Evolutionary conservation across 2,329 filamentous ascomycete genomes (phyloP).

Genomic region (Phialophora tarda): DNA sequence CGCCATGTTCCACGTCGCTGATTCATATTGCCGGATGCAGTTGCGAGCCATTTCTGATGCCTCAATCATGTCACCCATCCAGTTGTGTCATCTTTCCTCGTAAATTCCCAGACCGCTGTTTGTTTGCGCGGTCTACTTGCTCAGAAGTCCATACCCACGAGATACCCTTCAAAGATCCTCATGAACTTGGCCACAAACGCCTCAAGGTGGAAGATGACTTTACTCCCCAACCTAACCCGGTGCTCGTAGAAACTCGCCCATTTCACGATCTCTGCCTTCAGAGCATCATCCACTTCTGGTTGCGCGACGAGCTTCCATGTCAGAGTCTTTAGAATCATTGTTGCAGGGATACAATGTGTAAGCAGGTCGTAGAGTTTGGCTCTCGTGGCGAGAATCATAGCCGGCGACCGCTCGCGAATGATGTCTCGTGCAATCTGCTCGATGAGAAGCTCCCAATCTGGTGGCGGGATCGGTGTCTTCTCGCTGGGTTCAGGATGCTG

Average conservation of each 20-base stretch:
- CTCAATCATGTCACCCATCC: neutral
- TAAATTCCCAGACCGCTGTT: neutral
- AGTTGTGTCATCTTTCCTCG: neutral
- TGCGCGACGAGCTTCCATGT: constrained; percentile 86
- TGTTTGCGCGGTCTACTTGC: neutral
- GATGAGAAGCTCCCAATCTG: constrained; percentile 96
- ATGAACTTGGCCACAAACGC: constrained; percentile 99
- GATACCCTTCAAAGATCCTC: constrained; percentile 88
- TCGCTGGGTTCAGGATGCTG: constrained; percentile 73
- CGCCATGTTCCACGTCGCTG: neutral
- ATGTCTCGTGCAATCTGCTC: constrained; percentile 90
- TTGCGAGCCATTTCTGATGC: neutral
- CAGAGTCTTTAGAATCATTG: constrained; percentile 90
- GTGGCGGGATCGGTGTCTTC: constrained; percentile 85
- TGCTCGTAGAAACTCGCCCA: constrained; percentile 99
- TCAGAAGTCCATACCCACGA: constrained; percentile 38
- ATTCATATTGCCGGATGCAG: neutral
- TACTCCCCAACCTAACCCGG: constrained; percentile 84
- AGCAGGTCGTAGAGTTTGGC: constrained; percentile 96
- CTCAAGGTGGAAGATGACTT: constrained; percentile 97
- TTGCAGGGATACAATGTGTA: constrained; percentile 95
- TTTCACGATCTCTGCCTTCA: constrained; percentile 90
- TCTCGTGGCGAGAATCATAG: constrained; percentile 82
- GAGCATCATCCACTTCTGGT: constrained; percentile 75
- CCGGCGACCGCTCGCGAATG: constrained; percentile 88